These are phyloP conservation scores for Gliomastix tumulicola DNA, from an alignment of 2,329 filamentous ascomycete genomes.

Conservation along the genomic window DNA sequence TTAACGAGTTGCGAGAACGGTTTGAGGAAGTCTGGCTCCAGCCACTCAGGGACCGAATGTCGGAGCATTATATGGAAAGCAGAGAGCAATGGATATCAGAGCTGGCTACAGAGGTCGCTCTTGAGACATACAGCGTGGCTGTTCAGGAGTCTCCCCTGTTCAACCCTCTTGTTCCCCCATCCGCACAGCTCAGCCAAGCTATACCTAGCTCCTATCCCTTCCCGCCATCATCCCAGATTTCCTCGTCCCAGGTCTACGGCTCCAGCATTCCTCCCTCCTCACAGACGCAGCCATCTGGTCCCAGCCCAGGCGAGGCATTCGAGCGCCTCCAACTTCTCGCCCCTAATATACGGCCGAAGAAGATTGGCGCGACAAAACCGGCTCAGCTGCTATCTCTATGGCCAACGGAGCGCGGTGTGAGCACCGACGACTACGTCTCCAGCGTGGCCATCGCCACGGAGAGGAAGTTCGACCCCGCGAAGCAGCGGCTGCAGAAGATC, in stretches of 20 bases:
- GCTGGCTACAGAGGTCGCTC: constrained; percentile 22
- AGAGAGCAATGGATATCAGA: constrained; percentile 20
- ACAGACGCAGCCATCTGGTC: constrained; percentile 4
- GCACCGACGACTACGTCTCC: constrained; percentile 26
- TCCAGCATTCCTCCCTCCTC: constrained; percentile 6
- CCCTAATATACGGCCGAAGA: constrained; percentile 16
- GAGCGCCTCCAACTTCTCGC: constrained; percentile 25
- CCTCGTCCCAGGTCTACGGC: no score
- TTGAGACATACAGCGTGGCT: constrained; percentile 24
- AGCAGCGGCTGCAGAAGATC: constrained; percentile 21
- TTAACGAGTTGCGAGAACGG: no score
- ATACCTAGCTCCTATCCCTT: constrained; percentile 9
- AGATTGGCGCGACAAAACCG: constrained; percentile 15
- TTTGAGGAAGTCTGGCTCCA: constrained; percentile 20
- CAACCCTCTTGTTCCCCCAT: constrained; percentile 8
- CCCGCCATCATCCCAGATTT: constrained; percentile 13
- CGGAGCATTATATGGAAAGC: constrained; percentile 12
- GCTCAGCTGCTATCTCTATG: constrained; percentile 26
- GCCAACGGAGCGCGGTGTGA: constrained; percentile 27
- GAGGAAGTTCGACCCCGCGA: constrained; percentile 23
- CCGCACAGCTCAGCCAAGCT: constrained; percentile 4
- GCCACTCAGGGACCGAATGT: constrained; percentile 12
- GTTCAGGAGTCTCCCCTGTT: constrained; percentile 23
- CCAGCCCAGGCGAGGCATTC: constrained; percentile 17
- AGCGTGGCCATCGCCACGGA: constrained; percentile 26